Evolutionary conservation across 1,284 basidiomycete genomes (phyloP).

Genomic region (Pterula multifida): DNA sequence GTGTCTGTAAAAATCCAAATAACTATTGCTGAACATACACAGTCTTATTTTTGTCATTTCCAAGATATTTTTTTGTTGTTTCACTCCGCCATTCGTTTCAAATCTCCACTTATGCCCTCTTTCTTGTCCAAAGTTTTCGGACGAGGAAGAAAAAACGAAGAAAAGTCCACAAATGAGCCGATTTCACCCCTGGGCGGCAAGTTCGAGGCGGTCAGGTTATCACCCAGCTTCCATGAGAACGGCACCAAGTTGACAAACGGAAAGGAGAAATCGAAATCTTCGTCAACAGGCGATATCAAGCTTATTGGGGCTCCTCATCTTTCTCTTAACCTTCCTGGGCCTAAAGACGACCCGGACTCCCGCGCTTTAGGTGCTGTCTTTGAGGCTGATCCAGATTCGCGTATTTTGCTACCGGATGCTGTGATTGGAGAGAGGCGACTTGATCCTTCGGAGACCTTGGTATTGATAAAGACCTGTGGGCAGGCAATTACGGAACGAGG

Average conservation of each 20-base stretch:
- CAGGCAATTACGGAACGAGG: conserved; percentile 50
- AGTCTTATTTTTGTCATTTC: not conserved
- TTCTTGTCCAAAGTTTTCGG: conserved; percentile 68
- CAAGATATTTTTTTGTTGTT: not conserved
- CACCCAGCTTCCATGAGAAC: conserved; percentile 31
- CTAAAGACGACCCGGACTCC: conserved; percentile 33
- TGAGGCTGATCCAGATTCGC: conserved; percentile 40
- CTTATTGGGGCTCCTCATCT: conserved; percentile 32
- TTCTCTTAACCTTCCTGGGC: conserved; percentile 44
- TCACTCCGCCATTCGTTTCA: not conserved
- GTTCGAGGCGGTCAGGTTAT: conserved; percentile 45
- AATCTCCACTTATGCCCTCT: conserved; percentile 40
- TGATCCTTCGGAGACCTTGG: conserved; percentile 44
- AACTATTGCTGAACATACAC: not conserved
- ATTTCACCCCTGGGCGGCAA: conserved; percentile 54
- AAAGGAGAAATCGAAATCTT: conserved; percentile 8
- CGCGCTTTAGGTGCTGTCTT: conserved; percentile 43
- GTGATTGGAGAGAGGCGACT: conserved; percentile 44
- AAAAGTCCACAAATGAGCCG: conserved; percentile 29
- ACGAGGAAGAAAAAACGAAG: conserved; percentile 43
- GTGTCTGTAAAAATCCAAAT: not conserved
- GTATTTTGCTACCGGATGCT: conserved; percentile 33
- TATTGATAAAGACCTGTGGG: conserved; percentile 52
- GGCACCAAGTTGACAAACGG: conserved; percentile 10
- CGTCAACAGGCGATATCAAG: conserved; percentile 9